A percentile compares a stretch with the other conserved stretches of the same genome.
phyloP scores from a whole-genome alignment of 1,284 basidiomycete genomes.

The Sanghuangporus sanghuang region DNA sequence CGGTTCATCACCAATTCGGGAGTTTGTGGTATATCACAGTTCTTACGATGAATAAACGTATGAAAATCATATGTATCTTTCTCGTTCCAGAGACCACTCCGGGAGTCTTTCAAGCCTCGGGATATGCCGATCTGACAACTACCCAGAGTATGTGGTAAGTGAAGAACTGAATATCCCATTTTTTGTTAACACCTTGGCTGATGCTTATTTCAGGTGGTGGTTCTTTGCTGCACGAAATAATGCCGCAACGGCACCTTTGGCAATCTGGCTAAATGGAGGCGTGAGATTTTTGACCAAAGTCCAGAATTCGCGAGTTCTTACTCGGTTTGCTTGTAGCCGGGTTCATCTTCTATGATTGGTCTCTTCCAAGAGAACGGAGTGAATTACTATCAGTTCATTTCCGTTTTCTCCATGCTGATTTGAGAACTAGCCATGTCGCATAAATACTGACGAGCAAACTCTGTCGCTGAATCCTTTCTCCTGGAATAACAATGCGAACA shows the following conservation, averaged over 20 bases:
- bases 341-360: conserved; percentile 63
- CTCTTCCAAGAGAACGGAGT: conserved; percentile 57
- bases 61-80: neutral
- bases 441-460: conserved; percentile 48
- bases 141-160: conserved; percentile 52
- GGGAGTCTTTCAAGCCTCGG: conserved; percentile 53
- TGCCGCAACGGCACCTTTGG: conserved; percentile 50
- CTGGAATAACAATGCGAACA: conserved; percentile 61
- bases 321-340: conserved; percentile 38
- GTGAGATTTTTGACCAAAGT: conserved; percentile 30
- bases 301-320: neutral
- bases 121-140: conserved; percentile 51
- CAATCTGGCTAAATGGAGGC: conserved; percentile 63
- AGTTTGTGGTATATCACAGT: conserved; percentile 18
- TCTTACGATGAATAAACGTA: neutral
- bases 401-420: neutral
- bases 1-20: conserved; percentile 20
- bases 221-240: conserved; percentile 60
- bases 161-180: neutral
- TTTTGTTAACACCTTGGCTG: conserved; percentile 12
- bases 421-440: conserved; percentile 45
- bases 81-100: conserved; percentile 43
- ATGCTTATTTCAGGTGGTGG: conserved; percentile 45
- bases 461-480: conserved; percentile 53
- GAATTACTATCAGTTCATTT: conserved; percentile 14